These are phyloP conservation scores for Phlegmacium glaucopus DNA, from an alignment of 768 basidiomycete genomes.

Conservation along the genomic window DNA sequence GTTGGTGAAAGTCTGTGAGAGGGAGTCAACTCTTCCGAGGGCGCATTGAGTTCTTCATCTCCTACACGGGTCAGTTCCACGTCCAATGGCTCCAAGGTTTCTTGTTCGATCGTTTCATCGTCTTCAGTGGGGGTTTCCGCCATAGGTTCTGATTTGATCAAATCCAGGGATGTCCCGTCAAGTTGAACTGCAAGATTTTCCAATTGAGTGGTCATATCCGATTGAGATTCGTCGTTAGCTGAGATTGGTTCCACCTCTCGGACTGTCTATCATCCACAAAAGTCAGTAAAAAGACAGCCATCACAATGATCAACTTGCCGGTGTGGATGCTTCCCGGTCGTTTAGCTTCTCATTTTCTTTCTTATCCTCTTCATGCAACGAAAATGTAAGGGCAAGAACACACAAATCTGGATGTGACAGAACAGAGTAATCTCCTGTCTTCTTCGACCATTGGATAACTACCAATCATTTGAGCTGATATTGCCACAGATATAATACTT, in stretches of 20 bases:
- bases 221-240: not conserved
- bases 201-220: constrained; percentile 9
- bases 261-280: constrained; percentile 29
- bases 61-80: constrained; percentile 41
- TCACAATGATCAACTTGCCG: constrained; percentile 7
- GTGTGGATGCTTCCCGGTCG: constrained; percentile 19
- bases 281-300: constrained; percentile 11
- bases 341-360: constrained; percentile 26
- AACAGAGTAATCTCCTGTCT: constrained; percentile 94
- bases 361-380: constrained; percentile 59
- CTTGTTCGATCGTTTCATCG: constrained; percentile 6
- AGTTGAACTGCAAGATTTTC: constrained; percentile 5
- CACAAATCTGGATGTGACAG: constrained; percentile 89
- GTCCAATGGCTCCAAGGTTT: constrained; percentile 34
- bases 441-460: constrained; percentile 92
- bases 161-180: constrained; percentile 13
- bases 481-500: not conserved
- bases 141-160: constrained; percentile 2
- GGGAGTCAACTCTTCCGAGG: constrained; percentile 8
- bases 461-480: not conserved
- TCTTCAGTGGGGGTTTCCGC: constrained; percentile 7
- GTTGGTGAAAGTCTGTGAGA: constrained; percentile 19
- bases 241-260: constrained; percentile 6
- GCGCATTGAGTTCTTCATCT: constrained; percentile 13
- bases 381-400: constrained; percentile 84